phyloP scores from a whole-genome alignment of 768 basidiomycete genomes.

The Lactarius pseudohatsudake region DNA sequence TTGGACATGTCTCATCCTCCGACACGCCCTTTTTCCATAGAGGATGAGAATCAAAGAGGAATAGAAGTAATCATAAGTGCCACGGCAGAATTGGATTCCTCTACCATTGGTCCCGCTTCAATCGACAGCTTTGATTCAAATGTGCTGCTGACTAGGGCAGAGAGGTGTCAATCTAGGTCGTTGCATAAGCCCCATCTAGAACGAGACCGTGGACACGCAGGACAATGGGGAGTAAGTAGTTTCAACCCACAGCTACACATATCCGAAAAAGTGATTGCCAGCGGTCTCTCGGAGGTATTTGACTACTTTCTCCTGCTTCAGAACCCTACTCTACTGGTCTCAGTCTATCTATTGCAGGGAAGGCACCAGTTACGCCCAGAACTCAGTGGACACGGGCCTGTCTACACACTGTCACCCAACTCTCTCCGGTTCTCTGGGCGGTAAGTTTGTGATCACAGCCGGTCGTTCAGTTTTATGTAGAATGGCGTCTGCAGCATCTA shows the following conservation, averaged over 20 bases:
- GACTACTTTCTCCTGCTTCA: not conserved
- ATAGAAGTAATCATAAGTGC: not conserved
- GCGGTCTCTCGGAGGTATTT: conserved; percentile 9
- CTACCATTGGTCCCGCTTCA: not conserved
- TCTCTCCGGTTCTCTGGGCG: not conserved
- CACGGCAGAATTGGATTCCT: not conserved
- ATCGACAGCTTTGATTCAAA: conserved; percentile 2
- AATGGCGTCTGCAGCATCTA: not conserved
- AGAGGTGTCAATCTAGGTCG: conserved; percentile 10
- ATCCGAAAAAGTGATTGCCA: not conserved
- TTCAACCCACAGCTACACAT: not conserved
- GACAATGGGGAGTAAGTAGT: not conserved
- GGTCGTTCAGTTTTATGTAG: not conserved
- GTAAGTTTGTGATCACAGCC: not conserved
- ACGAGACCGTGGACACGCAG: not conserved
- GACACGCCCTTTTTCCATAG: conserved; percentile 1
- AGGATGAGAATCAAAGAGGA: conserved; percentile 15
- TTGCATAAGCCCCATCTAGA: not conserved
- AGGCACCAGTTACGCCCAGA: not conserved
- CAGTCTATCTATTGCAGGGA: not conserved
- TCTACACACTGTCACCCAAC: no score
- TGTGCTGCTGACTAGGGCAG: conserved; percentile 19
- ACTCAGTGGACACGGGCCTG: not conserved
- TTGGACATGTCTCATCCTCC: conserved; percentile 1
- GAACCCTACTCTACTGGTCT: not conserved